These are phyloP conservation scores for Cantharellus anzutake DNA, from an alignment of 768 basidiomycete species.

Conservation along the genomic window DNA sequence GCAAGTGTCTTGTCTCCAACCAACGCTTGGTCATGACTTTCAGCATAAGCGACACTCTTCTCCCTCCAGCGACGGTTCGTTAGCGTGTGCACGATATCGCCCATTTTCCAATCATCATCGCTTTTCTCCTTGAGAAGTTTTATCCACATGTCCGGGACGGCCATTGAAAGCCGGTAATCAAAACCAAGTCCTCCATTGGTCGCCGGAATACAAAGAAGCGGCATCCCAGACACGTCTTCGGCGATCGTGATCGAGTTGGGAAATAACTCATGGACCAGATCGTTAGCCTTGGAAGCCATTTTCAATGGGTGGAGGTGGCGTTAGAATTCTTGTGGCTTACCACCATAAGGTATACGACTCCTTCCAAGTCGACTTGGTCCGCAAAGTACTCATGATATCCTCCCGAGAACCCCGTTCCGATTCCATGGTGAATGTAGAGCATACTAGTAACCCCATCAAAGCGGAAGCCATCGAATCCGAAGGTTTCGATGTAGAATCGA, in stretches of 20 bases:
- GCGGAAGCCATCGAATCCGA: slow-evolving; percentile 90
- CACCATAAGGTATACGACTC: slow-evolving; percentile 91
- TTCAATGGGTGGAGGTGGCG: not conserved
- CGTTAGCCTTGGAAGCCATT: slow-evolving; percentile 55
- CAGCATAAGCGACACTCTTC: slow-evolving; percentile 82
- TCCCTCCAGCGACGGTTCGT: slow-evolving; percentile 80
- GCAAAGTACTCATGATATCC: slow-evolving; percentile 99
- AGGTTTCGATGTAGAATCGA: slow-evolving; percentile 89
- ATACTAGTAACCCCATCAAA: slow-evolving; percentile 99
- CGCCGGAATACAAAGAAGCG: slow-evolving; percentile 69
- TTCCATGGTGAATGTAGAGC: slow-evolving; percentile 98
- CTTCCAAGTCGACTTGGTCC: slow-evolving; percentile 62
- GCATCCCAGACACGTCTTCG: slow-evolving; percentile 99
- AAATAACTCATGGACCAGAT: slow-evolving; percentile 65
- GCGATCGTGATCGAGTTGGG: slow-evolving; percentile 79
- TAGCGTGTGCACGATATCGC: slow-evolving; percentile 70
- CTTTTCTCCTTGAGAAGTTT: slow-evolving; percentile 84
- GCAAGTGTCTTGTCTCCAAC: slow-evolving; percentile 98
- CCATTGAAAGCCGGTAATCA: slow-evolving; percentile 97
- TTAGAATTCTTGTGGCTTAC: slow-evolving; percentile 27
- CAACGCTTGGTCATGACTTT: slow-evolving; percentile 94
- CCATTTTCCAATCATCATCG: slow-evolving; percentile 81
- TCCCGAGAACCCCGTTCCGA: slow-evolving; percentile 92
- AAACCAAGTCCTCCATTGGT: slow-evolving; percentile 81
- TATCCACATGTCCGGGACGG: slow-evolving; percentile 99